Evolutionary conservation across 2,329 filamentous ascomycete genomes (phyloP), one percentile per base, ranked within the genome.

Genomic region (Trichoderma sp.): DNA sequence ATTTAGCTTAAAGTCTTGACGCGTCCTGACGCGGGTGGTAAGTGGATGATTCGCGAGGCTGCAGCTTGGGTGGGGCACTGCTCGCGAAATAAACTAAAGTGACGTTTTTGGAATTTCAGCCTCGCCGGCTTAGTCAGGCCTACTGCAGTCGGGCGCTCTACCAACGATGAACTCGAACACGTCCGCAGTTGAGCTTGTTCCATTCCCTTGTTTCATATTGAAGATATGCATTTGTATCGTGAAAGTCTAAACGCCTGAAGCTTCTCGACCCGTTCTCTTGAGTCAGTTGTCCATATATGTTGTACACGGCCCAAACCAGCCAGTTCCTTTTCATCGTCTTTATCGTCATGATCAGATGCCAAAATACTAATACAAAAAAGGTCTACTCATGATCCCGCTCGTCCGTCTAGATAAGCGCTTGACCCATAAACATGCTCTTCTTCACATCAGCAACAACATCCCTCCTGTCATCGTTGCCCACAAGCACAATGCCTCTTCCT

Each of bases 401-500:
- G n/a, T 14, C 10, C 34, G 21, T 48, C 71, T 83, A 92, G 66
- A 93, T 90, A 72, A 93, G 79, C 47, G 90, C 90, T 75, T 92
- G 88, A 57, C 90, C 90, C 80, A 88, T 90, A 74, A 88, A 93
- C 90, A 93, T 93, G 69, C 88, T 95, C 74, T 95, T 90, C 77
- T 92, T 90, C 24, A 99, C 93, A 77, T 98, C 95, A 41, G 88
- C 88, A 41, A 98, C 93, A 34, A 98, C 86, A 77, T 98, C 94
- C 74, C 90, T 91, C 61, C 95, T 83, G 76, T 98, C 95, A 68
- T 93, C 86, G 76, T 91, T 94, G 67, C 93, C 94, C 1, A 97
- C 91, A 43, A 99, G 80, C 30, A 98, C 93, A 69, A 98, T 88
- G 21, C 93, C 95, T 64, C 93, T 85, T 17, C 95, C 95, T 75